A percentile compares a stretch with the other conserved stretches of the same genome.
Evolutionary conservation across 768 basidiomycete genomes (phyloP).

Genomic region (Pulveroboletus ravenelii): DNA sequence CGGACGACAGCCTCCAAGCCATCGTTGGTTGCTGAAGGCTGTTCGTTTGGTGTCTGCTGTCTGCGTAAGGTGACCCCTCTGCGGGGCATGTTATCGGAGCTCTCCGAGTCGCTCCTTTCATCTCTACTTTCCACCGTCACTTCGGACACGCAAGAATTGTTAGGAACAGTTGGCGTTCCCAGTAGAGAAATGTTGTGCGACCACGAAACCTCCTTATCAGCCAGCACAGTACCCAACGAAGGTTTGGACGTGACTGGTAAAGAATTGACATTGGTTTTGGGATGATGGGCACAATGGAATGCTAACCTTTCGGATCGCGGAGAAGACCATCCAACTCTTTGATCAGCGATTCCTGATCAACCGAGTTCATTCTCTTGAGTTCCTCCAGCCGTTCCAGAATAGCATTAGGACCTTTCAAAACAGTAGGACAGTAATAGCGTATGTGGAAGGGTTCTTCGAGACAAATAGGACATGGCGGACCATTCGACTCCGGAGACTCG

Average conservation of each 20-base stretch:
- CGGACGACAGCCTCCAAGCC: slow-evolving; percentile 41
- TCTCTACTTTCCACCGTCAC: slow-evolving; percentile 33
- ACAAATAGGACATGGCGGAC: slow-evolving; percentile 43
- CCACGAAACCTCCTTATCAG: not conserved
- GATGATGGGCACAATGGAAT: not conserved
- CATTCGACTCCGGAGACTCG: slow-evolving; percentile 1
- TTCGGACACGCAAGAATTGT: slow-evolving; percentile 32
- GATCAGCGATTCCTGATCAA: slow-evolving; percentile 32
- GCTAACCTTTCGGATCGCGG: slow-evolving; percentile 27
- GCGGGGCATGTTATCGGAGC: slow-evolving; percentile 25
- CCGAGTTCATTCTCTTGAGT: slow-evolving; percentile 27
- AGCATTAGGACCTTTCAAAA: slow-evolving; percentile 39
- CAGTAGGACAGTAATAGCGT: slow-evolving; percentile 45
- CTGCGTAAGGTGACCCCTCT: slow-evolving; percentile 8
- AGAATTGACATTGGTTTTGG: slow-evolving; percentile 9
- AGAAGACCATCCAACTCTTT: slow-evolving; percentile 36
- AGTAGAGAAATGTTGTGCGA: slow-evolving; percentile 2
- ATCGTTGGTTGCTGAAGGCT: slow-evolving; percentile 6
- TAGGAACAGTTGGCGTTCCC: slow-evolving; percentile 23
- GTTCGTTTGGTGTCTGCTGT: not conserved
- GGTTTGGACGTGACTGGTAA: slow-evolving; percentile 1
- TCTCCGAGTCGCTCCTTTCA: slow-evolving; percentile 40
- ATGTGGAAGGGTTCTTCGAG: slow-evolving; percentile 40
- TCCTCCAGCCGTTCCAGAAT: slow-evolving; percentile 45
- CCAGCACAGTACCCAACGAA: not conserved